Evolutionary conservation across 352 stramenopile genomes (phyloP), one percentile per base, ranked within the genome.

Genomic region (Hyaloperonospora arabidopsidis): DNA sequence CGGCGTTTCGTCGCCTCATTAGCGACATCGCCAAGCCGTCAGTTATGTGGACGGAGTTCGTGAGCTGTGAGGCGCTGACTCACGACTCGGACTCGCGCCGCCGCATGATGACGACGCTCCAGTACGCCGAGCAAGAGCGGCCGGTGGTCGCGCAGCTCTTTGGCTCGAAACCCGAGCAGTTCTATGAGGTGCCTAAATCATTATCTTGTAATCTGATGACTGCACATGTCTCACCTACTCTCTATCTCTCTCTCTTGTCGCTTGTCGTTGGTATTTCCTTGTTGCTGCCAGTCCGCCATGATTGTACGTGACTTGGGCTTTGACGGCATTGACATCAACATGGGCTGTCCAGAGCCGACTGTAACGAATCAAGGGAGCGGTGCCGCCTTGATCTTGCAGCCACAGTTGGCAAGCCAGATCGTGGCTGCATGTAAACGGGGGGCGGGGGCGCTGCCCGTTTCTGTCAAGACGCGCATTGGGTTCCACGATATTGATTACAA

Each of bases 271-370:
- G n/a, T n/a, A n/a, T n/a, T n/a, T n/a, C n/a, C n/a, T n/a, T n/a
- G n/a, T n/a, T n/a, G n/a, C n/a, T 44, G 21, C 18, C 35, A 91
- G 79, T 89, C 77, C 10, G 79, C 82, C 2, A 70, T 80, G 68
- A 84, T 93, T 25, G 67, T 89, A 4, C 70, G 76, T 2, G 79
- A 93, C 48, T 63, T 93, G 14, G 79, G 82, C 47, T 93, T 93
- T 55, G 79, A 93, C 45, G 79, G 79, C 45, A 88, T 93, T 38
- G 82, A 93, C 47, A 89, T 93, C 65, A 90, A 93, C 59, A 90
- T 92, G 82, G 82, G 82, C 8, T 92, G 82, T 23, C 82, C 82
- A 0, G 76, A 92, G 32, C 72, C 60, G 13, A 84, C 87, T 40
- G 79, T 92, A 6, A 88, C 80, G 59, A 88, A 87, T 18, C 82